Percentiles rank a stretch among this genome's conserved stretches.
Conservation (phyloP, 2,329 filamentous ascomycete genomes). For the Cordyceps pruinosa region DNA sequence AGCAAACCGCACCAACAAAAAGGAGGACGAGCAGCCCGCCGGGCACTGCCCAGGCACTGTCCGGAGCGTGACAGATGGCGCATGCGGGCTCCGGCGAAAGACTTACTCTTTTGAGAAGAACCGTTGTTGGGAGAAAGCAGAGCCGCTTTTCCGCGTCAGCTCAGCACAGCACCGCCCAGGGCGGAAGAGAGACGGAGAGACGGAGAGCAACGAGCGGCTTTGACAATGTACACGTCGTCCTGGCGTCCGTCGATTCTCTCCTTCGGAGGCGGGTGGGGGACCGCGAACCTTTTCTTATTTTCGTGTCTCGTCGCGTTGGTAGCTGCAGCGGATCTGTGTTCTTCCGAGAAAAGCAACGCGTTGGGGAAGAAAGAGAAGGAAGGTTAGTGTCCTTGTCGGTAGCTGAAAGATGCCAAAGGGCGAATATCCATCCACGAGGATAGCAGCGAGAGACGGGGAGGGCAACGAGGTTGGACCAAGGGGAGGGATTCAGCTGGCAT, state of each 20-base stretch:
- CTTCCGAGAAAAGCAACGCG: neutral
- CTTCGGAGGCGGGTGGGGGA: no score
- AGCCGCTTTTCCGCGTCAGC: neutral
- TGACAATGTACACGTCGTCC: no score
- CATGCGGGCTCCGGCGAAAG: neutral
- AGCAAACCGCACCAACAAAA: neutral
- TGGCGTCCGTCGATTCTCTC: no score
- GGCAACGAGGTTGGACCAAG: neutral
- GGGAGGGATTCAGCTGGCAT: neutral
- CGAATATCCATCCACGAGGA: no score
- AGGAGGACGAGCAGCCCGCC: no score
- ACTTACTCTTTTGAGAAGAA: conserved; percentile 7
- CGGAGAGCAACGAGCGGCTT: no score
- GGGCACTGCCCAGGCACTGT: no score
- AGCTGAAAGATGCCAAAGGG: no score
- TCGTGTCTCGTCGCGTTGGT: neutral
- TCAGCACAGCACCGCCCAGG: neutral
- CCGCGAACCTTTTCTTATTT: neutral
- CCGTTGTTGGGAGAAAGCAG: neutral
- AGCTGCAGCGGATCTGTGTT: neutral
- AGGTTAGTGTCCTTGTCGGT: no score
- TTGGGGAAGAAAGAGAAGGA: neutral
- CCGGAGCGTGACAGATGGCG: neutral
- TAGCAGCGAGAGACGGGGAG: neutral
- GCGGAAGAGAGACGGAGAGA: neutral